Evolutionary conservation across 2,329 filamentous ascomycete species (phyloP).

Genomic region (Claviceps pazoutovae): DNA sequence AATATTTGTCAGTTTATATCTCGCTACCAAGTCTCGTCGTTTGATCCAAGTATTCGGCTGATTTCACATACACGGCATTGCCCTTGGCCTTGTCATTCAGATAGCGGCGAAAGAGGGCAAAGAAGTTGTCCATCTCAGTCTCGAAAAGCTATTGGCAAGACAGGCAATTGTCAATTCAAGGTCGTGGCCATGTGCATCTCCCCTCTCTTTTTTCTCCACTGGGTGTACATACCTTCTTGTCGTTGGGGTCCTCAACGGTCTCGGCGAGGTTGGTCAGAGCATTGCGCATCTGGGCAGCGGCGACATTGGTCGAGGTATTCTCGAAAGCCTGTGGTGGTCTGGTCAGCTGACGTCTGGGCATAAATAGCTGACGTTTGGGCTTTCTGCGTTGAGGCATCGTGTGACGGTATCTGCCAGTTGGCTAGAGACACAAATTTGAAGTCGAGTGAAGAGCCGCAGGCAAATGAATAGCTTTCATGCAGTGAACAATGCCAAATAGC

Average conservation of each 20-base stretch:
- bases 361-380: background rate
- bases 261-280: slow-evolving; percentile 84
- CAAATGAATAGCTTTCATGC: background rate
- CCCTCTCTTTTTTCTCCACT: background rate
- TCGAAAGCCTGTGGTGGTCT: slow-evolving; percentile 66
- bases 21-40: background rate
- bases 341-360: slow-evolving; percentile 8
- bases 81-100: slow-evolving; percentile 98
- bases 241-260: slow-evolving; percentile 65
- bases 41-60: background rate
- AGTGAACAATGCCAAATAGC: background rate
- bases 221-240: slow-evolving; percentile 58
- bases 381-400: background rate
- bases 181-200: background rate
- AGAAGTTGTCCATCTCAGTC: slow-evolving; percentile 99
- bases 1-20: background rate
- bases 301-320: slow-evolving; percentile 96
- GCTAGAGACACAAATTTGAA: background rate
- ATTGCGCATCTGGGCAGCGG: slow-evolving; percentile 98
- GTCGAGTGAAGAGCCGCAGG: background rate
- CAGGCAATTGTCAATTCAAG: slow-evolving; percentile 1
- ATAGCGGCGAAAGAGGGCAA: slow-evolving; percentile 94
- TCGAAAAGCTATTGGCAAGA: slow-evolving; percentile 59
- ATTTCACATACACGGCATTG: slow-evolving; percentile 56
- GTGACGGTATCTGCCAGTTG: background rate